Conservation (phyloP, 371 early-diverging fungal species). For the Astathelohania contejeani region DNA sequence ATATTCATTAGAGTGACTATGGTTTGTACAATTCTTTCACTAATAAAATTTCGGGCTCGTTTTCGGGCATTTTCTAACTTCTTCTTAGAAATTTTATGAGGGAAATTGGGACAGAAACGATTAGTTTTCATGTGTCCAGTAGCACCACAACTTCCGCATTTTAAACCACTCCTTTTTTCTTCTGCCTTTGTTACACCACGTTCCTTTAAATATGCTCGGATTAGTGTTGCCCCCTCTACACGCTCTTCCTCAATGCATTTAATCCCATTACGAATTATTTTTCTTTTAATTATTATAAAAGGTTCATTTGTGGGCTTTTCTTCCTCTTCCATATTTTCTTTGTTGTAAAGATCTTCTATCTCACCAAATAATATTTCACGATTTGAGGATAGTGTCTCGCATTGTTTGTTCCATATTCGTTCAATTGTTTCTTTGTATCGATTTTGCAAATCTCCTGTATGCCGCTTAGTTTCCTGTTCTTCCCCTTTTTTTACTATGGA, state of each 20-base stretch:
- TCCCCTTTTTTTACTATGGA: constrained; percentile 76
- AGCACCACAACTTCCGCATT: constrained; percentile 52
- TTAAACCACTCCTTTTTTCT: constrained; percentile 43
- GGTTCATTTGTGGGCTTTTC: background rate
- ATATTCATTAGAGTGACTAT: constrained; percentile 34
- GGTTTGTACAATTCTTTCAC: constrained; percentile 33
- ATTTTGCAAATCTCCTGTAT: constrained; percentile 46
- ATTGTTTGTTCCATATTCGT: constrained; percentile 36
- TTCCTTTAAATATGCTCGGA: constrained; percentile 51
- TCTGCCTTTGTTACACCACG: constrained; percentile 40
- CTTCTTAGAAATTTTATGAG: constrained; percentile 26
- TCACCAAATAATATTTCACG: constrained; percentile 10
- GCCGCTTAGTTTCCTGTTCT: constrained; percentile 59
- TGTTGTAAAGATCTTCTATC: background rate
- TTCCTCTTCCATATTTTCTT: background rate
- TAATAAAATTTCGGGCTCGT: constrained; percentile 32
- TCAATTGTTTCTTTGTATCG: constrained; percentile 42
- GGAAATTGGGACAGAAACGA: constrained; percentile 51
- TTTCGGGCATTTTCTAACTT: constrained; percentile 34
- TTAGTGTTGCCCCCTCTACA: constrained; percentile 40
- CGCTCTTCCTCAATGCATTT: constrained; percentile 35
- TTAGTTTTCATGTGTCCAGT: constrained; percentile 53
- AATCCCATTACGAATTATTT: constrained; percentile 18
- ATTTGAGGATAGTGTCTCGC: constrained; percentile 11
- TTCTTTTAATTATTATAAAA: constrained; percentile 45